Evolutionary conservation across 768 basidiomycete species (phyloP).

Genomic region (Agrocybe praecox): DNA sequence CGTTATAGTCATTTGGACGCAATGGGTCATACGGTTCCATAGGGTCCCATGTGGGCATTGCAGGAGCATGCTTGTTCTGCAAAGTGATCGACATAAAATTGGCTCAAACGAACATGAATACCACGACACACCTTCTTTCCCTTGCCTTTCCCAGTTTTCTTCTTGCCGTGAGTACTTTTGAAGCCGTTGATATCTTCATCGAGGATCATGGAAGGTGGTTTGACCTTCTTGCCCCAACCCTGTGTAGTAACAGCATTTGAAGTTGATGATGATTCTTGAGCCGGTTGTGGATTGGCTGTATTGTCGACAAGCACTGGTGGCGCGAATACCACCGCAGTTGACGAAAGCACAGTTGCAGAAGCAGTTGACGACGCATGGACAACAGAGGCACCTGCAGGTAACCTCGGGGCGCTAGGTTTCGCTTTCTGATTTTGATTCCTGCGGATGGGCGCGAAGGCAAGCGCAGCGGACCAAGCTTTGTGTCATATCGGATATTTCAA

Average conservation of each 20-base stretch:
- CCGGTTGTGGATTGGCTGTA: slow-evolving; percentile 18
- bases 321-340: slow-evolving; percentile 72
- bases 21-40: slow-evolving; percentile 78
- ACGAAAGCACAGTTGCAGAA: slow-evolving; percentile 33
- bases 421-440: slow-evolving; percentile 58
- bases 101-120: not conserved
- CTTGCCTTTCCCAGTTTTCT: slow-evolving; percentile 57
- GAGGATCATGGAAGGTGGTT: slow-evolving; percentile 88
- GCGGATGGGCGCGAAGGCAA: slow-evolving; percentile 86
- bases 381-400: slow-evolving; percentile 67
- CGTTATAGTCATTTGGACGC: slow-evolving; percentile 87
- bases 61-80: slow-evolving; percentile 63
- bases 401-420: slow-evolving; percentile 52
- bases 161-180: slow-evolving; percentile 56
- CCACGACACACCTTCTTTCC: slow-evolving; percentile 59
- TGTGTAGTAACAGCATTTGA: slow-evolving; percentile 24
- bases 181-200: slow-evolving; percentile 91
- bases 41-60: slow-evolving; percentile 72
- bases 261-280: slow-evolving; percentile 14
- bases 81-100: not conserved
- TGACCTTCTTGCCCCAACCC: slow-evolving; percentile 88
- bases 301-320: slow-evolving; percentile 60
- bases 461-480: slow-evolving; percentile 87
- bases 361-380: slow-evolving; percentile 24
- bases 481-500: slow-evolving; percentile 50